Percentiles rank a stretch among this genome's conserved stretches.
Conservation (phyloP, 2,329 filamentous ascomycete species). For the Colletotrichum graminicola region DNA sequence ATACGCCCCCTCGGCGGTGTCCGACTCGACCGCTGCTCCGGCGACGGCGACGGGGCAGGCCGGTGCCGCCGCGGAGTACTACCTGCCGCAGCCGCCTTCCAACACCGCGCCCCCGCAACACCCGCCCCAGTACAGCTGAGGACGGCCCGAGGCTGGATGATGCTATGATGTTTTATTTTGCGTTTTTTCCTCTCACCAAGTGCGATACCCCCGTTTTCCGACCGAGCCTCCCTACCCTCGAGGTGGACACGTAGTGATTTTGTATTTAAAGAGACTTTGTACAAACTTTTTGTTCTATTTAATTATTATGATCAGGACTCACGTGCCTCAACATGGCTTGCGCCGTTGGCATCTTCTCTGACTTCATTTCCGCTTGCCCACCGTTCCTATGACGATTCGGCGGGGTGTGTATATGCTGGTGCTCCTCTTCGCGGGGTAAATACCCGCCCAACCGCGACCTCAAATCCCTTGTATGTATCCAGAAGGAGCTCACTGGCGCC, state of each 20-base stretch:
- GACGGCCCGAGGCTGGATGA: neutral
- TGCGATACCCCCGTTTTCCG: conserved; percentile 2
- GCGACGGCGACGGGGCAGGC: neutral
- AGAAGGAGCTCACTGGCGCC: neutral
- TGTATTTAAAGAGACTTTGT: neutral
- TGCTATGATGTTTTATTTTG: neutral
- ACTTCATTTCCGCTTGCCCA: neutral
- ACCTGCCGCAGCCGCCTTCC: conserved; percentile 33
- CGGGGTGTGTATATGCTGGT: neutral
- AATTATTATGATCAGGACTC: neutral
- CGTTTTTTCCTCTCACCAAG: neutral
- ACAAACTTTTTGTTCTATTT: neutral
- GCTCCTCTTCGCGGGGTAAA: too few species aligned
- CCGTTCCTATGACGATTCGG: neutral
- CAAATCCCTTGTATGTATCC: too few species aligned
- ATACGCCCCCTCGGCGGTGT: neutral
- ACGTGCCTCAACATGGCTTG: neutral
- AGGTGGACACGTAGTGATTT: neutral
- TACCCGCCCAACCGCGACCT: neutral
- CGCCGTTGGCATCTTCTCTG: neutral
- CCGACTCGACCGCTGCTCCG: conserved; percentile 7
- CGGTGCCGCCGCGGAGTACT: conserved; percentile 34
- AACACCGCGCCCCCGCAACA: conserved; percentile 32
- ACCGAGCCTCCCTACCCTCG: neutral
- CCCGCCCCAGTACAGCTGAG: conserved; percentile 27